Base-by-base conservation (phyloP, 352 stramenopile genomes). In the Discostella stelligera region DNA sequence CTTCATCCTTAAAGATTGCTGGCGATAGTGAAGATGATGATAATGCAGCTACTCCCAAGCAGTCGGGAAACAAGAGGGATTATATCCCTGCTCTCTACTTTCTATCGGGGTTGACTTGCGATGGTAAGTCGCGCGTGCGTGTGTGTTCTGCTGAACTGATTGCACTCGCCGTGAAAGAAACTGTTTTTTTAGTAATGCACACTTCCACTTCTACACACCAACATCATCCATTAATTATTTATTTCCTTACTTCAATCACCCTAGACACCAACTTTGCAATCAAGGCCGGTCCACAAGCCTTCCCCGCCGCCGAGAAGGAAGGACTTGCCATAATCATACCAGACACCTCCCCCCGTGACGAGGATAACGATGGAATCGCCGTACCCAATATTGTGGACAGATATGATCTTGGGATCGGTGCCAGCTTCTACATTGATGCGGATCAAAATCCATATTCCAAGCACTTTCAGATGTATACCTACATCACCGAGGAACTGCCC, bases 381-480 rank as follows among this genome's bases (percentile, higher is more conserved):
- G 90, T 95, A 11, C 96, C 96, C 13, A 96, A 98, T 77, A 94
- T 98, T 23, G 94, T 98, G 25, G 96, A 98, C 27, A 71, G 49
- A 41, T 99, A 95, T 85, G 97, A 99, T 86, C 97, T 99, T 76
- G 97, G 97, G 39, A 95, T 94, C 14, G 96, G 93, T 39, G 97
- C 97, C 21, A 96, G 97, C 55, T 99, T 99, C 78, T 99, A 99
- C 89, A 82, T 99, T 6, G 92, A 99, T 89, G 96, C 97, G 6
- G 98, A 96, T 14, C 85, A 97, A 77, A 88, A 93, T 41, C 95
- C 95, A 37, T 99, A 95, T 90, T 79, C 76, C n/a, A 71, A 66
- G 4, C 89, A 98, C 85, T 99, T 98, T 91, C 91, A 95, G 66
- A 99, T 99, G 97, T 98, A 98, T 83, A 91, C 91, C 27, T 99